Percentiles rank a stretch among this genome's conserved stretches.
Evolutionary conservation across 441 rosid species (phyloP).

Genomic region (Pelargonium myrrhifolium): DNA sequence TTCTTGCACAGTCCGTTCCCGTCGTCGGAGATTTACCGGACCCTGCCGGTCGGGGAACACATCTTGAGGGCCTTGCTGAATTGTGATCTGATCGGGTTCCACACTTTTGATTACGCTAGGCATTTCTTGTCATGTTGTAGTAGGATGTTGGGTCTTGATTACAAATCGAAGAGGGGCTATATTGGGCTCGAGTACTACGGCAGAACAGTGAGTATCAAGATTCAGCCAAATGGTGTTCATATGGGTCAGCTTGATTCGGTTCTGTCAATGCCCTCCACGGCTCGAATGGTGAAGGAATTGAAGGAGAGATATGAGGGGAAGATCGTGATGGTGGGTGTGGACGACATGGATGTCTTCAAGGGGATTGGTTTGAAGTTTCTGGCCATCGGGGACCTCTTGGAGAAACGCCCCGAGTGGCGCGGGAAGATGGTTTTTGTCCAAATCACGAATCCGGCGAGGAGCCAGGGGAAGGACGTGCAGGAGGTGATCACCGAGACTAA

Average conservation of each 20-base stretch:
- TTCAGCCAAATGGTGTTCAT: slow-evolving; percentile 65
- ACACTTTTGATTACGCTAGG: slow-evolving; percentile 77
- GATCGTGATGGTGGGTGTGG: slow-evolving; percentile 59
- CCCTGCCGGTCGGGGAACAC: slow-evolving; percentile 67
- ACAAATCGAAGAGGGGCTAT: slow-evolving; percentile 71
- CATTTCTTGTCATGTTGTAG: slow-evolving; percentile 81
- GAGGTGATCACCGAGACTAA: slow-evolving; percentile 42
- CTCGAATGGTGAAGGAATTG: slow-evolving; percentile 42
- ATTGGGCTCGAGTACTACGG: slow-evolving; percentile 75
- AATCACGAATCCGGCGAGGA: slow-evolving; percentile 73
- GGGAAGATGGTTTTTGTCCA: slow-evolving; percentile 67
- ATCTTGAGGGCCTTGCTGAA: slow-evolving; percentile 59
- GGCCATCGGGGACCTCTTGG: slow-evolving; percentile 60
- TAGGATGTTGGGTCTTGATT: slow-evolving; percentile 69
- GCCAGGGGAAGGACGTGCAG: slow-evolving; percentile 63
- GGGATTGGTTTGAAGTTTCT: slow-evolving; percentile 64
- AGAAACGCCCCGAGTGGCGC: slow-evolving; percentile 33
- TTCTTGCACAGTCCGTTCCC: slow-evolving; percentile 71
- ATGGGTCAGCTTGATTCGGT: slow-evolving; percentile 57
- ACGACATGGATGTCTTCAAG: slow-evolving; percentile 73
- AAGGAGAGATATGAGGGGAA: slow-evolving; percentile 45
- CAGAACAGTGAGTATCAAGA: slow-evolving; percentile 67
- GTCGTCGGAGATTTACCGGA: slow-evolving; percentile 60
- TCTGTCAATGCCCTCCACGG: slow-evolving; percentile 33
- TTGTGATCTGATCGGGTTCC: slow-evolving; percentile 77